Percentiles rank a stretch among this genome's conserved stretches.
Conservation (phyloP, 192 early-diverging fungal species). For the Geosiphon pyriformis region DNA sequence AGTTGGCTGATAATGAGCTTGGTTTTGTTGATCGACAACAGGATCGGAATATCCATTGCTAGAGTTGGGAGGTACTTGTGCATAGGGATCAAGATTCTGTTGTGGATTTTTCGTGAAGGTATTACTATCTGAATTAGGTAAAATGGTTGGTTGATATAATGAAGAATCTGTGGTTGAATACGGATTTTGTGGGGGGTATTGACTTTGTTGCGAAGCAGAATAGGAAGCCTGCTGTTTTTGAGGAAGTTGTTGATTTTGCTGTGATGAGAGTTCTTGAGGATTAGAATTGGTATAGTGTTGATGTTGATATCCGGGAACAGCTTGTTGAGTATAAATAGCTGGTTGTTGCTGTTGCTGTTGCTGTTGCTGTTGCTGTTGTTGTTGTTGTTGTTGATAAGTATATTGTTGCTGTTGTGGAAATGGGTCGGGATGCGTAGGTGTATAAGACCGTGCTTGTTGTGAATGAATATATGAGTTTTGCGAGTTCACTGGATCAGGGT, state of each 20-base stretch:
- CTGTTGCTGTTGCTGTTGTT: neutral
- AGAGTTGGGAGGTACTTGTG: no score
- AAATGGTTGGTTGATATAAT: no score
- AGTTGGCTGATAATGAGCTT: conserved; percentile 17
- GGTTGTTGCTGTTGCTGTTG: conserved; percentile 19
- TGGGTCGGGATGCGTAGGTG: conserved; percentile 5
- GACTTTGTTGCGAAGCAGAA: neutral
- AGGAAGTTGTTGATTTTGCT: neutral
- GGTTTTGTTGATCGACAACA: no score
- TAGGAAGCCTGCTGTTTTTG: neutral
- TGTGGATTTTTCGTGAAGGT: no score
- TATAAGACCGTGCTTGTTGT: conserved; percentile 12
- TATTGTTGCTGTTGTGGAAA: conserved; percentile 16
- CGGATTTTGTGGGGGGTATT: neutral
- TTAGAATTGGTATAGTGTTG: neutral
- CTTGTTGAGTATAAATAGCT: neutral
- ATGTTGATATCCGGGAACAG: neutral
- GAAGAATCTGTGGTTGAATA: neutral
- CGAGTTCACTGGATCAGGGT: no score
- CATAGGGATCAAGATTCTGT: no score
- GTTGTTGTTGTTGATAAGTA: conserved; percentile 18
- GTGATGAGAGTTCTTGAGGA: neutral
- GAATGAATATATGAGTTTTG: no score
- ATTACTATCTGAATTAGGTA: no score
- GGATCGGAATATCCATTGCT: no score